Base-by-base conservation (phyloP, 805 yeast genomes). In the Kuraishia borneana region DNA sequence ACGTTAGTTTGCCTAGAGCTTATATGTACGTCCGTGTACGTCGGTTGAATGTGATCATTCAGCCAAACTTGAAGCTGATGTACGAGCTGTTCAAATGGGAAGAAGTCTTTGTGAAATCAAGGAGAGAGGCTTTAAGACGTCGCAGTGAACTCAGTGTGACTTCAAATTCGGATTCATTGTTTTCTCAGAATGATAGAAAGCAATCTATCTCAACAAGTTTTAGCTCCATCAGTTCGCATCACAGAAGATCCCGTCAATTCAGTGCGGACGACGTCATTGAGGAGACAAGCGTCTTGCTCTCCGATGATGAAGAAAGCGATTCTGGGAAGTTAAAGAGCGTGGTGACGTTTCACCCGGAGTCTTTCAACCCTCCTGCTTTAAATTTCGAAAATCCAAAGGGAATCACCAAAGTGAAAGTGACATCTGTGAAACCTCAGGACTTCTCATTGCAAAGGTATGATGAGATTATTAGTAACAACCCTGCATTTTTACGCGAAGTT, bases 41-140 rank as follows among this genome's bases (percentile, higher is more conserved):
- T 34, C 63, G 97, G 35, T 66, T 89, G 47, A 89, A 89, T 53
- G 88, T 89, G 38, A 84, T 89, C 21, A 89, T 89, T 42, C 97
- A 89, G 55, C 97, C 97, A 10, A 89, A 87, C 52, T 61, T 89
- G 51, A 72, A 89, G 51, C 78, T 89, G 50, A 82, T 87, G 85
- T 89, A 85, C 54, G 96, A 88, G 49, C 62, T 89, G 40, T 73
- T 84, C 53, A 79, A 77, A 51, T 73, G 76, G 76, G 81, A 73
- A 45, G 78, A 65, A 30, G 32, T 41, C 23, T 54, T 47, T 40
- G 50, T 50, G 21, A 35, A 27, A 16, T 28, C 33, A 21, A 28
- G 21, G 22, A 5, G 29, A 18, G 25, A 33, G n/a, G 18, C 16
- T 14, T 14, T 6, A 10, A 9, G 26, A 25, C 6, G 23, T 29